These are phyloP conservation scores for Escallonia herrerae DNA, from an alignment of 129 eudicot species.

Conservation along the genomic window DNA sequence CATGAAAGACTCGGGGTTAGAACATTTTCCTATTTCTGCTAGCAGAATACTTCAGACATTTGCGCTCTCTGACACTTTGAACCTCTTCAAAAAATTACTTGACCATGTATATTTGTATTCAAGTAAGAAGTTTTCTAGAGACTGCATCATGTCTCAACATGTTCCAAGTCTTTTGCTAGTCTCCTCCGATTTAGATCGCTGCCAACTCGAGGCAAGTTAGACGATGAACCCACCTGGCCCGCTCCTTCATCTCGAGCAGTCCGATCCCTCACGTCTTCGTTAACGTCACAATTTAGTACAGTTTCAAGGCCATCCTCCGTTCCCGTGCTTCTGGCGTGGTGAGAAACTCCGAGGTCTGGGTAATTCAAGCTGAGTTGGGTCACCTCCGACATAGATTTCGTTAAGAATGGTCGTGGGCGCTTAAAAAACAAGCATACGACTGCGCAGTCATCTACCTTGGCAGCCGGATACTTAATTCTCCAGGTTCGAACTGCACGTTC, in stretches of 20 bases:
- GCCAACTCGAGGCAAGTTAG: neutral
- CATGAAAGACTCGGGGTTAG: no score
- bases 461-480: constrained; percentile 48
- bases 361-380: constrained; percentile 25
- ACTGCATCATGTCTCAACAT: neutral
- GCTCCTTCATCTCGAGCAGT: neutral
- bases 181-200: neutral
- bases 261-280: no score
- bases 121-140: neutral
- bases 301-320: constrained; percentile 53
- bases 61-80: no score
- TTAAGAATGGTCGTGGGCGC: constrained; percentile 20
- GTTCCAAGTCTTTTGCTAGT: neutral
- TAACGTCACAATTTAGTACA: constrained; percentile 35
- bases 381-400: constrained; percentile 34
- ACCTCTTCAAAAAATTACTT: no score
- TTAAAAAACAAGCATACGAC: constrained; percentile 47
- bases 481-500: constrained; percentile 55
- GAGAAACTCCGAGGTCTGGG: constrained; percentile 13
- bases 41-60: no score
- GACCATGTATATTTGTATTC: neutral
- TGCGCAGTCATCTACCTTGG: constrained; percentile 54
- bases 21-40: no score
- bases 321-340: neutral
- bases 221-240: neutral